Evolutionary conservation across 169 alveolate species (phyloP).

Genomic region (Cryptosporidium muris): DNA sequence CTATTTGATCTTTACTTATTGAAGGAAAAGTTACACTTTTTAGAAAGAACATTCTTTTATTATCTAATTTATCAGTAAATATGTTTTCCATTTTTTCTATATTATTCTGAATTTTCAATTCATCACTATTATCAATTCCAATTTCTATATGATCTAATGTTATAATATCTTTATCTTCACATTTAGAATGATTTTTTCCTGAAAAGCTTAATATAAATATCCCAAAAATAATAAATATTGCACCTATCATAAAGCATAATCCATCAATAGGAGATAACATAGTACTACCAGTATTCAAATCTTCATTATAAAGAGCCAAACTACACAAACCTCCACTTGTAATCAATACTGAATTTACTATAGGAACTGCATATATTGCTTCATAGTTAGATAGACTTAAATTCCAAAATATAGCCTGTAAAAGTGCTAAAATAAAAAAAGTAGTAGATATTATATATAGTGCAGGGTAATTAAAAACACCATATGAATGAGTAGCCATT

Average conservation of each 20-base stretch:
- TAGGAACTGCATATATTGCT: conserved; percentile 66
- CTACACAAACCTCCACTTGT: conserved; percentile 63
- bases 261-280: not conserved
- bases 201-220: conserved; percentile 45
- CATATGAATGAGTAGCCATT: not conserved
- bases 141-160: no score
- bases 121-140: no score
- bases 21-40: not conserved
- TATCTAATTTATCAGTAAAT: no score
- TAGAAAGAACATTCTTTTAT: no score
- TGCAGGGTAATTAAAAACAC: conserved; percentile 9
- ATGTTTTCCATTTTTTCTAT: no score
- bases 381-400: conserved; percentile 37
- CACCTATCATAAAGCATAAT: conserved; percentile 22
- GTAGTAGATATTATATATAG: conserved; percentile 16
- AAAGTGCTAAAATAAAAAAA: conserved; percentile 20
- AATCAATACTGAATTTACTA: conserved; percentile 61
- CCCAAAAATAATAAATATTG: conserved; percentile 30
- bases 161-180: not conserved
- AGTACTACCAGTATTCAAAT: not conserved
- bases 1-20: no score
- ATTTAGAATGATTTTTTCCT: not conserved
- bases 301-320: conserved; percentile 45
- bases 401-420: conserved; percentile 61
- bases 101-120: no score